Conservation (phyloP, 192 early-diverging fungal species). For the Phlyctochytrium bullatum region DNA sequence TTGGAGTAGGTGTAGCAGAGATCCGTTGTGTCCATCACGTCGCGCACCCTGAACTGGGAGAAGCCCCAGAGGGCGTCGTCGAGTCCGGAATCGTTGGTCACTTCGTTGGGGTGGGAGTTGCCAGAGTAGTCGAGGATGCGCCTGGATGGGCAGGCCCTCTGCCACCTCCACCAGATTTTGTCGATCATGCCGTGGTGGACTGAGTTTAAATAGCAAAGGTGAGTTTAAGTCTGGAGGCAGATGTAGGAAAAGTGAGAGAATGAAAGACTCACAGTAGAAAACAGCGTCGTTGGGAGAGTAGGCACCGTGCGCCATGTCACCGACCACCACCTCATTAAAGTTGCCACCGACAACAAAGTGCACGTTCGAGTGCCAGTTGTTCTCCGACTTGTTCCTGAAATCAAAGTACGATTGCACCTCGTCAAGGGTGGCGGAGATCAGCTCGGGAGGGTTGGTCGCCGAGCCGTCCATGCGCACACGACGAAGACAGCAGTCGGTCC, state of each 20-base stretch:
- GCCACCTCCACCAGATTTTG: conserved; percentile 23
- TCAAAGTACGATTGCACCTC: no score
- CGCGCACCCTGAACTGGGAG: not conserved
- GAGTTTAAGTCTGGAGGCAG: not conserved
- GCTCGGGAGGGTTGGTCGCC: not conserved
- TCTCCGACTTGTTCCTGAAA: not conserved
- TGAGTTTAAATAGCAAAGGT: not conserved
- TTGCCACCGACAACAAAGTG: not conserved
- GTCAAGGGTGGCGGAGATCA: not conserved
- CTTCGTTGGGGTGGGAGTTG: not conserved
- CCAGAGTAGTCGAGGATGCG: not conserved
- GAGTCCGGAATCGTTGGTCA: not conserved
- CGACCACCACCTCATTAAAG: not conserved
- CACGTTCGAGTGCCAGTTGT: not conserved
- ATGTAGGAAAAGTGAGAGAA: no score
- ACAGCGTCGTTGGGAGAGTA: not conserved
- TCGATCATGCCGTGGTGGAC: conserved; percentile 23
- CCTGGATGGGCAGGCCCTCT: not conserved
- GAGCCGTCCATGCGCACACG: not conserved
- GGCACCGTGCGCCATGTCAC: not conserved
- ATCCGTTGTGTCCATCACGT: not conserved
- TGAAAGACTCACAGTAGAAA: not conserved
- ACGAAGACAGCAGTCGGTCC: not conserved
- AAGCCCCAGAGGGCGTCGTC: not conserved
- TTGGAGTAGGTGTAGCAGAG: not conserved